Evolutionary conservation across 2,329 filamentous ascomycete genomes (phyloP), one percentile per base, ranked within the genome.

Genomic region (Fusarium decemcellulare): DNA sequence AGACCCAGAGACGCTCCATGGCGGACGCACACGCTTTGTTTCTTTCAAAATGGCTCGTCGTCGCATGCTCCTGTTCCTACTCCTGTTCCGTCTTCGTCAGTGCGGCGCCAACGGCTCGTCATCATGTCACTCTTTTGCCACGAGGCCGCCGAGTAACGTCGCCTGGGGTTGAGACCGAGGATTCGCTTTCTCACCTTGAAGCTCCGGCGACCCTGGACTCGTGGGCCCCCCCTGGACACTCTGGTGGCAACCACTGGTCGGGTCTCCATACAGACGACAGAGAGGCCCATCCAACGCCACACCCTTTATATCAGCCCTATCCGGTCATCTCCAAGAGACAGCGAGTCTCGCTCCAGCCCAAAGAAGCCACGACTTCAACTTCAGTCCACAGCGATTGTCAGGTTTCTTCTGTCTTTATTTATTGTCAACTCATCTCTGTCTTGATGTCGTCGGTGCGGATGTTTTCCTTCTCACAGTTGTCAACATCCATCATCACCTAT

Each of bases 11-110:
- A 64, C 59, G 52, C 52, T 61, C 59, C 65, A 68, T 66, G 63
- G 68, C 59, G 68, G 69, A 74, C 74, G 73, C 76, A 75, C 74
- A 74, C 65, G 72, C 51, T 70, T 73, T 74, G 18, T 44, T 72
- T 71, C 58, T 63, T 70, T 76, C 76, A 77, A 78, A 78, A 77
- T 77, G 73, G 68, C 73, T 72, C 74, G 65, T 51, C 23, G 56
- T 75, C 68, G 71, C 72, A 72, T 75, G 67, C 56, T 61, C 53
- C 55, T 64, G 58, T 60, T 68, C 44, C 57, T 52, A 46, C 40
- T 59, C 47, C 51, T 61, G 50, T 42, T 59, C 55, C 43, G 27
- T 51, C 51, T 34, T 58, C 55, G 53, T 62, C 59, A 61, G 55
- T 42, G 58, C 63, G 64, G 70, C 64, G 61, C 63, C 64, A 63